Percentiles rank a stretch among this genome's conserved stretches.
Conservation (phyloP, 148 eudicot genomes). For the Euryodendron excelsum region DNA sequence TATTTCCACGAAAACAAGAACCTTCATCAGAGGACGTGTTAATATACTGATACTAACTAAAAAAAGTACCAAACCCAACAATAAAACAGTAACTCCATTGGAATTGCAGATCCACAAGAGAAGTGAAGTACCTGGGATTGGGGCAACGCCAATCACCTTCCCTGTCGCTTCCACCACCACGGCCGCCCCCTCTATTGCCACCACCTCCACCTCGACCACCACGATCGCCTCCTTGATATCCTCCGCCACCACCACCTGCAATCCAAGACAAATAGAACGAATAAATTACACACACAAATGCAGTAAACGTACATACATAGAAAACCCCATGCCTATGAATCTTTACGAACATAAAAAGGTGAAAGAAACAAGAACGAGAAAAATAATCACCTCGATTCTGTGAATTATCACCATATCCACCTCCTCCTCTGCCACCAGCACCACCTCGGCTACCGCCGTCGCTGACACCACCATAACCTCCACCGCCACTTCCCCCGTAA, state of each 20-base stretch:
- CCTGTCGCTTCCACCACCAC: conserved; percentile 74
- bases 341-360: neutral
- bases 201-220: conserved; percentile 46
- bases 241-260: conserved; percentile 49
- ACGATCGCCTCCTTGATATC: conserved; percentile 62
- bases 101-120: neutral
- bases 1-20: neutral
- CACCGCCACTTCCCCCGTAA: conserved; percentile 21
- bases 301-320: neutral
- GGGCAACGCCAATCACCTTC: conserved; percentile 99
- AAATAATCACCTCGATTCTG: conserved; percentile 36
- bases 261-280: conserved; percentile 1
- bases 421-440: conserved; percentile 30
- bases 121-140: conserved; percentile 55
- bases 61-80: neutral
- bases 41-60: neutral
- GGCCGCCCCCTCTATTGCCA: conserved; percentile 42
- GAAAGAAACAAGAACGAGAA: neutral
- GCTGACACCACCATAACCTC: conserved; percentile 24
- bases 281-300: neutral
- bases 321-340: neutral
- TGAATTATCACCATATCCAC: conserved; percentile 51
- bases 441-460: conserved; percentile 26
- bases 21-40: neutral
- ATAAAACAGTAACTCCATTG: neutral